These are phyloP conservation scores for Flaveria sonorensis DNA, from an alignment of 129 eudicot species.

Conservation along the genomic window DNA sequence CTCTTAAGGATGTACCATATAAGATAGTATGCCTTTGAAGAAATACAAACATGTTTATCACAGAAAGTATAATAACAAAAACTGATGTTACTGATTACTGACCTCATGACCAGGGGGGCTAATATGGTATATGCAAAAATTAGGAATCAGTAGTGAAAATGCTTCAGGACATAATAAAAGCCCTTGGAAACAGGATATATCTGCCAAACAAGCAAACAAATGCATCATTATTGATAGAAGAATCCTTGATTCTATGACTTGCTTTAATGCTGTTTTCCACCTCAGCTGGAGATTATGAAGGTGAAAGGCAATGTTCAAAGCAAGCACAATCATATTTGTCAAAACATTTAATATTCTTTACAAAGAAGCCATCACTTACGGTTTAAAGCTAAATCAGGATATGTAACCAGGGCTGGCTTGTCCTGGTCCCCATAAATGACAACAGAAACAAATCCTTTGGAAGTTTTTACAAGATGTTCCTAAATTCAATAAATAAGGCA, in stretches of 20 bases:
- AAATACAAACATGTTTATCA: neutral
- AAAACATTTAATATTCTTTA: neutral
- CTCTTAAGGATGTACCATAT: conserved; percentile 48
- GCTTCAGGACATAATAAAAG: conserved; percentile 88
- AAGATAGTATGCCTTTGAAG: conserved; percentile 32
- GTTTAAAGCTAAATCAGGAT: conserved; percentile 92
- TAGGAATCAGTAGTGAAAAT: conserved; percentile 79
- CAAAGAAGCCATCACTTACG: conserved; percentile 50
- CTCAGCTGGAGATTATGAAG: neutral
- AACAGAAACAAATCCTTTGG: conserved; percentile 72
- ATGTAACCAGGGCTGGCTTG: conserved; percentile 91
- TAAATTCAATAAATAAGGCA: conserved; percentile 34
- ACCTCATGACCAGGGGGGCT: conserved; percentile 99
- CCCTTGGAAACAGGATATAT: conserved; percentile 92
- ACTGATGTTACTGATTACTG: conserved; percentile 32
- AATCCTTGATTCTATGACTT: neutral
- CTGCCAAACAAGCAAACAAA: conserved; percentile 46
- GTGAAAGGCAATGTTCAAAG: conserved; percentile 5
- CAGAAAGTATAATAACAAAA: neutral
- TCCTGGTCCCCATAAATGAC: conserved; percentile 81
- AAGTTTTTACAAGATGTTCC: conserved; percentile 81
- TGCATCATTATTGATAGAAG: conserved; percentile 1
- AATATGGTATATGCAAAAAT: conserved; percentile 91
- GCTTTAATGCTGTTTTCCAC: too few species aligned
- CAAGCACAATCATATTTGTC: conserved; percentile 20